Base-by-base conservation (phyloP, 179 eudicot species). In the Carnegiea gigantea region DNA sequence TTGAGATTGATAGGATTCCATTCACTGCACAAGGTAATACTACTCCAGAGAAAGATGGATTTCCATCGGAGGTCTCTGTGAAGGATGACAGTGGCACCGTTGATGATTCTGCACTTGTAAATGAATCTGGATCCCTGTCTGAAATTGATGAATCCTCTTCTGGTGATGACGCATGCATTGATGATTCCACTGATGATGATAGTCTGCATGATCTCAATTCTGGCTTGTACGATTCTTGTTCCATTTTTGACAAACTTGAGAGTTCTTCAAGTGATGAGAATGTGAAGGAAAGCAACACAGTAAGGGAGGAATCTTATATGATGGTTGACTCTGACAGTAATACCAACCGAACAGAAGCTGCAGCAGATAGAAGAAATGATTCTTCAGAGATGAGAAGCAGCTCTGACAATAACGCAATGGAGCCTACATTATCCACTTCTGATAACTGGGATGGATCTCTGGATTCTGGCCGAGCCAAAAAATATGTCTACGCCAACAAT, bases 361-460 rank as follows among this genome's bases (percentile, higher is more conserved):
- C 76, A 49, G 57, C 75, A 26, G 49, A 77, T 72, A 80, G 54
- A 70, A 43, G 84, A 15, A 72, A 83, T 57, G 82, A 80, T 46
- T 76, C 87, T 81, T 86, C 90, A 44, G 84, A 85, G 73, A 85
- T 77, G 76, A 84, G 80, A 82, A 75, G 74, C 78, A 84, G 81
- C 79, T 83, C 91, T 77, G 84, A 51, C 54, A 87, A 83, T 79
- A 85, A 88, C 82, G 82, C 83, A 76, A 78, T 83, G 73, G 94
- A 84, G 65, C 88, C 97, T 78, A 80, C 90, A 70, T 73, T 85
- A 71, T 76, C 88, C 40, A 80, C 90, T 40, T 83, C 97, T 89
- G 93, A 86, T 75, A 90, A 92, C 73, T 90, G 93, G 95, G 92
- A 88, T 72, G 97, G 92, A 81, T 73, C 86, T 67, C 79, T 90